Conservation (phyloP, 495 filamentous ascomycete genomes). For the Xylaria nigripes region DNA sequence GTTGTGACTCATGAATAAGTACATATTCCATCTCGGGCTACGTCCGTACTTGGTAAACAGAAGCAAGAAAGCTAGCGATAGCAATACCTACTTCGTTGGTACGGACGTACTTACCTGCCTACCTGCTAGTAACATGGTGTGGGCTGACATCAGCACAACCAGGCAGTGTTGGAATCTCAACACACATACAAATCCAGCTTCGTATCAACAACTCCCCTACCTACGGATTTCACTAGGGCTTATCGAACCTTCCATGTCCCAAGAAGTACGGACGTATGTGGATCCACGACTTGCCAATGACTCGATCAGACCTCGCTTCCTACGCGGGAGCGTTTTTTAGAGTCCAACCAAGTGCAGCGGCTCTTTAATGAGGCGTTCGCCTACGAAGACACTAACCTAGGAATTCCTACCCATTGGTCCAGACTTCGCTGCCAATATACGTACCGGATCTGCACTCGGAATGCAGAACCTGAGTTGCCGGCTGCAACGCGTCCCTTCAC, state of each 20-base stretch:
- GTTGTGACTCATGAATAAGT: no score
- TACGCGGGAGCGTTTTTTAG: neutral
- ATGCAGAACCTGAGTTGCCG: slow-evolving; percentile 12
- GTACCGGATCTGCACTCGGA: slow-evolving; percentile 7
- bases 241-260: neutral
- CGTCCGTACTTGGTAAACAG: neutral
- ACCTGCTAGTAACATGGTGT: no score
- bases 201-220: neutral
- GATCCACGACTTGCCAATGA: neutral
- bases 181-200: no score
- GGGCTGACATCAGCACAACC: no score
- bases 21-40: neutral
- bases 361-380: neutral
- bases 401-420: neutral
- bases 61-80: neutral
- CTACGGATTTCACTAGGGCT: no score
- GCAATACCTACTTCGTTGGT: neutral
- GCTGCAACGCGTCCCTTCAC: neutral
- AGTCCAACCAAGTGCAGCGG: neutral
- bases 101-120: no score
- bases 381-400: neutral
- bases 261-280: neutral
- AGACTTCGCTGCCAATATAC: neutral
- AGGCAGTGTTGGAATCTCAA: no score
- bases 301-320: neutral